Evolutionary conservation across 2,329 filamentous ascomycete genomes (phyloP).

Genomic region (Fusarium hostae): DNA sequence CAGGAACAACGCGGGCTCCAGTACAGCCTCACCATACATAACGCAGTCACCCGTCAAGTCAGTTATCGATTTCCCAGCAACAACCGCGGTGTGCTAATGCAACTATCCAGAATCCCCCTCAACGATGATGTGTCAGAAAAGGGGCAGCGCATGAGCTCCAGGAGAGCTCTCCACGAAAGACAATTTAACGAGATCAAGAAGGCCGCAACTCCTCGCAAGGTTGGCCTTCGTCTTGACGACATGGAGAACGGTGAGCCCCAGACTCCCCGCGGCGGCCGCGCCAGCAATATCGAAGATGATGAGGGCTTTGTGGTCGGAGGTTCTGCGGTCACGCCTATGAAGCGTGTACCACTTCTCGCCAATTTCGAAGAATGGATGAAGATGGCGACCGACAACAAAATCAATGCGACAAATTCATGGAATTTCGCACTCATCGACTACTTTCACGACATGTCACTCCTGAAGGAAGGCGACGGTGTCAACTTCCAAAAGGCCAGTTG

Average conservation of each 20-base stretch:
- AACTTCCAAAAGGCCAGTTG: conserved; percentile 99
- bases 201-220: conserved; percentile 75
- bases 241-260: conserved; percentile 67
- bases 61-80: conserved; percentile 40
- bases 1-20: conserved; percentile 60
- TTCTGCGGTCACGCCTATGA: conserved; percentile 89
- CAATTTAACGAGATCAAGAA: conserved; percentile 91
- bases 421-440: conserved; percentile 99
- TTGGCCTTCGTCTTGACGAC: conserved; percentile 67
- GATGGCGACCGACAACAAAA: conserved; percentile 99
- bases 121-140: conserved; percentile 97
- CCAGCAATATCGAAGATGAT: conserved; percentile 58
- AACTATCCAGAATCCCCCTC: conserved; percentile 78
- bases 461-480: conserved; percentile 95
- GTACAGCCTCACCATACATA: conserved; percentile 64
- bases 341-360: conserved; percentile 92
- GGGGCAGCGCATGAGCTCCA: conserved; percentile 84
- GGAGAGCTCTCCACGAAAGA: conserved; percentile 87
- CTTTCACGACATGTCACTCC: conserved; percentile 97
- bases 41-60: conserved; percentile 68
- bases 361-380: conserved; percentile 99
- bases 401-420: conserved; percentile 98
- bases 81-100: conserved; percentile 20
- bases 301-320: conserved; percentile 75
- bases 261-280: conserved; percentile 59